phyloP scores from a whole-genome alignment of 208 protist species.

The Histomonas meleagridis region DNA sequence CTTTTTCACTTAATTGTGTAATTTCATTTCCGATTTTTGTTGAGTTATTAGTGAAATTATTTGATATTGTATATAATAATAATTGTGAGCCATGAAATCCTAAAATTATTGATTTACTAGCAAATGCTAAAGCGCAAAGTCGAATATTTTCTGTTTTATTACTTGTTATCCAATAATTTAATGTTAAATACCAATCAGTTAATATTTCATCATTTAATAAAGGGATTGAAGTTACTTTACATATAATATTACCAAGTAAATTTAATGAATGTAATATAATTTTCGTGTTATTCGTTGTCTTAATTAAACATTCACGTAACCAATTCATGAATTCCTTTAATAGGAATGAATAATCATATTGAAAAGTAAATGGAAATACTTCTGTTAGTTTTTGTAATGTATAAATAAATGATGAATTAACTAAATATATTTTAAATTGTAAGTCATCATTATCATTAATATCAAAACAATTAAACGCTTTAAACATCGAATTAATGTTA shows the following conservation, averaged over 20 bases:
- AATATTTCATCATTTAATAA: neutral
- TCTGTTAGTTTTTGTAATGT: neutral
- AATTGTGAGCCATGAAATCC: neutral
- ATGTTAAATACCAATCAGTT: neutral
- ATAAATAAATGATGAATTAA: neutral
- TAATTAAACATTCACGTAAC: neutral
- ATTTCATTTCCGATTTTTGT: neutral
- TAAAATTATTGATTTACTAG: neutral
- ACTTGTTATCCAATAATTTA: neutral
- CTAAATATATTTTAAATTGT: neutral
- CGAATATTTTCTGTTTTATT: neutral
- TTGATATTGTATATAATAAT: neutral
- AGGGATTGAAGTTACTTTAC: neutral
- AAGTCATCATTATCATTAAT: neutral
- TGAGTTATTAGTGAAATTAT: neutral
- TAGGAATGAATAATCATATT: neutral
- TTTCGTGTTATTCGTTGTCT: neutral
- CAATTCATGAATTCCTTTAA: neutral
- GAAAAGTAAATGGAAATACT: neutral
- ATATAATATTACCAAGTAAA: neutral
- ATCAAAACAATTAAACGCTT: neutral
- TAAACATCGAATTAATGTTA: neutral
- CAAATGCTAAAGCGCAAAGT: neutral
- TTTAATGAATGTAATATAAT: neutral
- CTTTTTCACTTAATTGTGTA: neutral